These are phyloP conservation scores for Cryomyces minteri DNA, from an alignment of 495 filamentous ascomycete genomes.

Conservation along the genomic window DNA sequence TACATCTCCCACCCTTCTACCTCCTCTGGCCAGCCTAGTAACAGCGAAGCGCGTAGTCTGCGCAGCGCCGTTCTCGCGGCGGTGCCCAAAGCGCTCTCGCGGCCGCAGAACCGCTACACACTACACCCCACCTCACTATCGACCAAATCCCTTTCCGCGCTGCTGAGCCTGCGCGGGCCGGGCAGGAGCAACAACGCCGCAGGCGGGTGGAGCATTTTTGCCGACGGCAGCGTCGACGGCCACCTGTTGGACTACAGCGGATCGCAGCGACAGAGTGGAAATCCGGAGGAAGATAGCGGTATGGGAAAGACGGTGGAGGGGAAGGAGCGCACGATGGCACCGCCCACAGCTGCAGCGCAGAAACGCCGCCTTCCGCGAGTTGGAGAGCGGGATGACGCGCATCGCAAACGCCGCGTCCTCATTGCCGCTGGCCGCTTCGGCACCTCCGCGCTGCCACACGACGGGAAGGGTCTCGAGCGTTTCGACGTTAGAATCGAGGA, in stretches of 20 bases:
- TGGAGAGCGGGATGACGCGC: slow-evolving; percentile 15
- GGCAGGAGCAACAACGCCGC: slow-evolving; percentile 46
- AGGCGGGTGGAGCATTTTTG: slow-evolving; percentile 66
- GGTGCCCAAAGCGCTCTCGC: slow-evolving; percentile 59
- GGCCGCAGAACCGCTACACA: slow-evolving; percentile 45
- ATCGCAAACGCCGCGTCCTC: slow-evolving; percentile 22
- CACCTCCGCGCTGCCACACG: slow-evolving; percentile 24
- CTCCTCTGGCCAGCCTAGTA: slow-evolving; percentile 20
- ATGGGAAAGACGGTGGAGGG: neutral
- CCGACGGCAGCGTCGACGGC: slow-evolving; percentile 38
- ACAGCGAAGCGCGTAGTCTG: slow-evolving; percentile 40
- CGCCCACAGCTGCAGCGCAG: neutral
- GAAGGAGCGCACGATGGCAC: neutral
- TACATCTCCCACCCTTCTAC: slow-evolving; percentile 43
- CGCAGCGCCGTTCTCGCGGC: slow-evolving; percentile 51
- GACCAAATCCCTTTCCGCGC: slow-evolving; percentile 45
- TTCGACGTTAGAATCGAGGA: slow-evolving; percentile 41
- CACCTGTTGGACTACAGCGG: slow-evolving; percentile 19
- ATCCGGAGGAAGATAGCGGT: slow-evolving; percentile 5
- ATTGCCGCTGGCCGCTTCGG: slow-evolving; percentile 40
- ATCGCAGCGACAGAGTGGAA: slow-evolving; percentile 12
- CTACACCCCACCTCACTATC: slow-evolving; percentile 45
- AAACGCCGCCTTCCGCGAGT: neutral
- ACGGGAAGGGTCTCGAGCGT: slow-evolving; percentile 39
- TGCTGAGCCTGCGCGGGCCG: slow-evolving; percentile 45